phyloP scores from a whole-genome alignment of 139 green algal species.

The Yamagishiella unicocca region DNA sequence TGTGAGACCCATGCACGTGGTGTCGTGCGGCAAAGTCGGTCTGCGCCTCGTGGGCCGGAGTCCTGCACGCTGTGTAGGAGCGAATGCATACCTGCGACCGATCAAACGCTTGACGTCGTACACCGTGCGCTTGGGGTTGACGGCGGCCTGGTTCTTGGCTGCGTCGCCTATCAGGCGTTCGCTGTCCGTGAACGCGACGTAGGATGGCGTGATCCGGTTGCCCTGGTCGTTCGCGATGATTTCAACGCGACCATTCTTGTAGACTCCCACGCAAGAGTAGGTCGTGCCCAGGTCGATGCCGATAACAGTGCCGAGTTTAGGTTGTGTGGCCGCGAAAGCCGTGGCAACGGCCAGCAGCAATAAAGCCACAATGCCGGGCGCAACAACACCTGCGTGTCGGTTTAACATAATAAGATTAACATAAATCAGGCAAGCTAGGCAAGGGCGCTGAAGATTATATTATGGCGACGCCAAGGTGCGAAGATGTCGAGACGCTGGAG shows the following conservation, averaged over 20 bases:
- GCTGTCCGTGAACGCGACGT: conserved; percentile 96
- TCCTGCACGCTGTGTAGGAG: neutral
- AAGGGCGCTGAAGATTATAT: no score
- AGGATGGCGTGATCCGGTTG: conserved; percentile 94
- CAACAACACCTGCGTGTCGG: no score
- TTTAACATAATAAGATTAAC: no score
- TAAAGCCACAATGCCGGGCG: no score
- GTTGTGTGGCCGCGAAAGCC: no score
- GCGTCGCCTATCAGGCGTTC: conserved; percentile 94
- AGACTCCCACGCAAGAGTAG: conserved; percentile 96
- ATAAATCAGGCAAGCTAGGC: no score
- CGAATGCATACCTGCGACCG: conserved; percentile 64
- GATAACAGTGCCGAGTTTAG: no score
- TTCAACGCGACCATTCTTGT: conserved; percentile 95
- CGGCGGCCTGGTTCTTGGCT: conserved; percentile 95
- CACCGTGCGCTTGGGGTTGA: conserved; percentile 96
- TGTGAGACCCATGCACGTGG: no score
- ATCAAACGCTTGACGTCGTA: conserved; percentile 99
- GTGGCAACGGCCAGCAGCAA: no score
- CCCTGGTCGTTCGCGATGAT: conserved; percentile 96
- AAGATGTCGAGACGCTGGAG: no score
- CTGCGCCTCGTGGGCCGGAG: neutral
- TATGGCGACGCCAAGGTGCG: no score
- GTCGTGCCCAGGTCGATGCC: conserved; percentile 93
- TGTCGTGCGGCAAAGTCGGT: neutral